Evolutionary conservation across 2,329 filamentous ascomycete genomes (phyloP).

Genomic region (Monilinia fructicola): DNA sequence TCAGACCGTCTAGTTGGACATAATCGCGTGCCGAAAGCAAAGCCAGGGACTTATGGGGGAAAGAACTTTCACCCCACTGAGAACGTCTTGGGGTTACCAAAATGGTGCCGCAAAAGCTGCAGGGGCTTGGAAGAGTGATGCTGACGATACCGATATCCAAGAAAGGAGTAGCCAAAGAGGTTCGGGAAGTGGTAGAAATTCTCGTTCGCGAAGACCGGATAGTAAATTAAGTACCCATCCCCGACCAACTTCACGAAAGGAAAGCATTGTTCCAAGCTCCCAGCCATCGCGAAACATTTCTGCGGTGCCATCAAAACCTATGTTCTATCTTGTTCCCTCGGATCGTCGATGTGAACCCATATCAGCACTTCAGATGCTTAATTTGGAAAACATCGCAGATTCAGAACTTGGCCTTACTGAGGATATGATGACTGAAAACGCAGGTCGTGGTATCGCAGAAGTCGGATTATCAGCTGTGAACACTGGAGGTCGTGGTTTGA

Average conservation of each 20-base stretch:
- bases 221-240: slow-evolving; percentile 41
- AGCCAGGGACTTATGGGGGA: slow-evolving; percentile 71
- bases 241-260: slow-evolving; percentile 41
- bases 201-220: slow-evolving; percentile 37
- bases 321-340: slow-evolving; percentile 54
- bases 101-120: slow-evolving; percentile 34
- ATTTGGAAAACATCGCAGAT: slow-evolving; percentile 86
- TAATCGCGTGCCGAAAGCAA: slow-evolving; percentile 63
- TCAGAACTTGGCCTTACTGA: slow-evolving; percentile 84
- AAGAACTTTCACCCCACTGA: slow-evolving; percentile 92
- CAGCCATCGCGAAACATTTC: slow-evolving; percentile 35
- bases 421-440: slow-evolving; percentile 89
- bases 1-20: slow-evolving; percentile 87
- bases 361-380: slow-evolving; percentile 80
- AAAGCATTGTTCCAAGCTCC: slow-evolving; percentile 32
- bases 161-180: slow-evolving; percentile 35
- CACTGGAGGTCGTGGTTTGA: slow-evolving; percentile 41
- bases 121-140: slow-evolving; percentile 68
- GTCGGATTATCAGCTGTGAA: slow-evolving; percentile 70
- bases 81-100: slow-evolving; percentile 74
- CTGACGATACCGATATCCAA: slow-evolving; percentile 54
- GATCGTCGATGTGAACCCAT: slow-evolving; percentile 61
- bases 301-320: slow-evolving; percentile 34
- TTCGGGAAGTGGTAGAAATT: slow-evolving; percentile 45
- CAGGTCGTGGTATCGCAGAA: slow-evolving; percentile 84